phyloP scores from a whole-genome alignment of 2,329 filamentous ascomycete species.

The Tolypocladium cylindrosporum region DNA sequence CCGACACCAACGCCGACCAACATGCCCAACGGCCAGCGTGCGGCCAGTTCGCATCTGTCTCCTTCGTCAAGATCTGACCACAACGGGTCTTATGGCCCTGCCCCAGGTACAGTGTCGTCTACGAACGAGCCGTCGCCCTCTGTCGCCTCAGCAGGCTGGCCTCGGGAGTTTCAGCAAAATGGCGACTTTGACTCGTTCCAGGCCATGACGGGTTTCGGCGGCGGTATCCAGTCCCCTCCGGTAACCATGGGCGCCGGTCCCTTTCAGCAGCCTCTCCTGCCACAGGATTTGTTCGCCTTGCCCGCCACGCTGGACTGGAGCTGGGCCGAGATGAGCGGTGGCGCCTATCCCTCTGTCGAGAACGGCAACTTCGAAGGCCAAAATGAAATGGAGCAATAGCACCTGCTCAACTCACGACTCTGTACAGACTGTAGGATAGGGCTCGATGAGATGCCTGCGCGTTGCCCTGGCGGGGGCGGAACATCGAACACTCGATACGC shows the following conservation, averaged over 20 bases:
- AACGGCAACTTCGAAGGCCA: constrained; percentile 41
- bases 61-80: constrained; percentile 14
- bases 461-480: neutral
- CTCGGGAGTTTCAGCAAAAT: constrained; percentile 31
- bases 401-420: neutral
- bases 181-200: constrained; percentile 33
- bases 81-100: constrained; percentile 12
- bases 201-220: constrained; percentile 34
- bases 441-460: neutral
- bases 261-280: constrained; percentile 80
- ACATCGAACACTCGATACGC: neutral
- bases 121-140: constrained; percentile 34
- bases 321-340: constrained; percentile 60
- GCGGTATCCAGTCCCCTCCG: constrained; percentile 11
- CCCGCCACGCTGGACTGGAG: constrained; percentile 94
- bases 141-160: constrained; percentile 34
- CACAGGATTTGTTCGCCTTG: constrained; percentile 90
- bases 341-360: constrained; percentile 52
- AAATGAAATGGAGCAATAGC: constrained; percentile 1
- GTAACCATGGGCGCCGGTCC: constrained; percentile 11
- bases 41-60: constrained; percentile 15
- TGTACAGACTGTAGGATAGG: neutral
- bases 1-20: constrained; percentile 2
- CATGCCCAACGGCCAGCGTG: neutral
- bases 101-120: constrained; percentile 9